These are phyloP conservation scores for Terfezia claveryi DNA, from an alignment of 495 filamentous ascomycete genomes.

Conservation along the genomic window DNA sequence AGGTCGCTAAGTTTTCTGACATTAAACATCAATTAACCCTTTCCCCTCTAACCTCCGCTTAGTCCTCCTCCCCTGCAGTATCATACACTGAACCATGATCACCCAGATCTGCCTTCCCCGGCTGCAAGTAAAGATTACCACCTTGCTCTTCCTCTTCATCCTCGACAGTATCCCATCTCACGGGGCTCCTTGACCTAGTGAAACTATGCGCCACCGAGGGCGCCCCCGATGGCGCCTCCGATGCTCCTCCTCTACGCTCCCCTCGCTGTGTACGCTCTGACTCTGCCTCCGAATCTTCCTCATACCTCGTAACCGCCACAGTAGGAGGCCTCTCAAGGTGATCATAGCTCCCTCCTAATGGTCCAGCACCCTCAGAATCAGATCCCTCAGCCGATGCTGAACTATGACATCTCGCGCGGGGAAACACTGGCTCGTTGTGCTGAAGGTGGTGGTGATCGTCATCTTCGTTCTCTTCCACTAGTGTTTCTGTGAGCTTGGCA, in stretches of 20 bases:
- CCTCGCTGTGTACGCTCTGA: background rate
- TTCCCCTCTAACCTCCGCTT: conserved; percentile 3
- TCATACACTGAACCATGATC: background rate
- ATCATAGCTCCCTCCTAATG: background rate
- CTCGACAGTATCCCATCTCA: background rate
- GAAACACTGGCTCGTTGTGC: background rate
- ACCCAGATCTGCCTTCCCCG: no score
- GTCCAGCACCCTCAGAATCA: background rate
- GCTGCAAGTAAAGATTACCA: no score
- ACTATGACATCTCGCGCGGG: no score
- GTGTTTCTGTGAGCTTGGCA: background rate
- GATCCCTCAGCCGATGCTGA: background rate
- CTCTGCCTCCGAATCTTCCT: background rate
- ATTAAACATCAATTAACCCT: background rate
- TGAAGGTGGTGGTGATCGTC: background rate
- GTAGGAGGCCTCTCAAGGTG: background rate
- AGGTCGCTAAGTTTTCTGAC: no score
- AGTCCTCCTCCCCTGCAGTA: conserved; percentile 3
- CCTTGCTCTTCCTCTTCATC: background rate
- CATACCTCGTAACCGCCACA: no score
- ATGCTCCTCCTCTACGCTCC: background rate
- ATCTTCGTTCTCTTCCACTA: background rate
- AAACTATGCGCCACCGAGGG: no score
- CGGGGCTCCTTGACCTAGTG: background rate
- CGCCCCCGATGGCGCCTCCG: background rate